Conservation (phyloP, 1,139 yeast genomes). For the Arxiozyma bovina region DNA sequence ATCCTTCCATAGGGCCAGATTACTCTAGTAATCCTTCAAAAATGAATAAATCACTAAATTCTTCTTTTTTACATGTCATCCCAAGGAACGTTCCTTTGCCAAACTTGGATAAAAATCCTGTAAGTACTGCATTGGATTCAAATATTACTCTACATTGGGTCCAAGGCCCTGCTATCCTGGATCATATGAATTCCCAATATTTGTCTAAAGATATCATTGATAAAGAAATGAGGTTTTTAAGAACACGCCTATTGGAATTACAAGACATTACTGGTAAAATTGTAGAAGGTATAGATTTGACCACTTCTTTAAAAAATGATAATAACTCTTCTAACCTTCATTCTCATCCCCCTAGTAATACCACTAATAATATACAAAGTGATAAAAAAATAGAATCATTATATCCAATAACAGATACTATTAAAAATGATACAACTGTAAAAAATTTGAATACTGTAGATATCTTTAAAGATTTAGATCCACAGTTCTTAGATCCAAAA, state of each 20-base stretch:
- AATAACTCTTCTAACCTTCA: neutral
- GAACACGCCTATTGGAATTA: conserved; percentile 23
- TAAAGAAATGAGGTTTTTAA: conserved; percentile 26
- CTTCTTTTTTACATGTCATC: conserved; percentile 14
- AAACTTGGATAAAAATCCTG: conserved; percentile 19
- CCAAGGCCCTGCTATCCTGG: conserved; percentile 29
- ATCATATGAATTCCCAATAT: conserved; percentile 20
- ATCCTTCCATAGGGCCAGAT: neutral
- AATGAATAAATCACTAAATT: neutral
- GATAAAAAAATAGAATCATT: neutral
- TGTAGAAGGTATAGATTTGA: conserved; percentile 14
- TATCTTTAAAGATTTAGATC: conserved; percentile 22
- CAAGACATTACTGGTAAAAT: conserved; percentile 25
- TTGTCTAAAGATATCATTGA: conserved; percentile 20
- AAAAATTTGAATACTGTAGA: conserved; percentile 6
- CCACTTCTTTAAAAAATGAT: conserved; percentile 5
- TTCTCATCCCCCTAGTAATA: neutral
- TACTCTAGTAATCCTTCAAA: neutral
- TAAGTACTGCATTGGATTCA: conserved; percentile 11
- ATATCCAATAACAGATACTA: neutral
- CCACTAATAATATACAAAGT: no score
- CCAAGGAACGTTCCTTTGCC: conserved; percentile 16
- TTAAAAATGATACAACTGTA: neutral
- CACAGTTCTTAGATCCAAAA: conserved; percentile 18
- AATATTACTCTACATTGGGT: conserved; percentile 20